Conservation (phyloP, 2,329 filamentous ascomycete genomes). For the Emergomyces orientalis region DNA sequence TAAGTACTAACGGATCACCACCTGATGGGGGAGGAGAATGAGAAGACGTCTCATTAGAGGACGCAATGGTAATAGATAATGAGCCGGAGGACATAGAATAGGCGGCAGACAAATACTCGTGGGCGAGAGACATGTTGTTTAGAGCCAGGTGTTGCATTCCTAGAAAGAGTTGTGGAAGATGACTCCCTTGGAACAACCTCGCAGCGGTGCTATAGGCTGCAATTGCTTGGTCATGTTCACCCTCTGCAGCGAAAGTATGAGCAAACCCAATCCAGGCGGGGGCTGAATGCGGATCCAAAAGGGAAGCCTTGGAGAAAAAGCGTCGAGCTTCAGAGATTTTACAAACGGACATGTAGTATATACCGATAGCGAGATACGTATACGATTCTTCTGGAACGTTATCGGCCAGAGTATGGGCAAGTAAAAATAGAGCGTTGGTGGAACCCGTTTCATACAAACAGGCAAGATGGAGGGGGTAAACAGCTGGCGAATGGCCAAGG, state of each 20-base stretch:
- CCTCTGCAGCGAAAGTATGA: conserved; percentile 94
- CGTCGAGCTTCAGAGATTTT: conserved; percentile 88
- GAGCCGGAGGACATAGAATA: conserved; percentile 51
- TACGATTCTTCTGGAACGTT: conserved; percentile 83
- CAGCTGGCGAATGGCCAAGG: conserved; percentile 40
- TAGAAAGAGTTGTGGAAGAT: conserved; percentile 87
- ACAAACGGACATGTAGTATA: conserved; percentile 84
- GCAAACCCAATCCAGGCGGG: conserved; percentile 98
- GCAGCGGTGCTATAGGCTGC: conserved; percentile 95
- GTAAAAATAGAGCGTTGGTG: conserved; percentile 81
- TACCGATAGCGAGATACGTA: conserved; percentile 87
- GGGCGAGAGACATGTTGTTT: conserved; percentile 86
- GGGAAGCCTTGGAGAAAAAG: conserved; percentile 93
- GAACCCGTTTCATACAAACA: conserved; percentile 79
- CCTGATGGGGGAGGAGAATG: conserved; percentile 47
- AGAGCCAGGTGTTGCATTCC: conserved; percentile 98
- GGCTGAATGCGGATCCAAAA: conserved; percentile 96
- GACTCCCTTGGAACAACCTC: conserved; percentile 89
- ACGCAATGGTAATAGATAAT: conserved; percentile 22
- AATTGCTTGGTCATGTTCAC: conserved; percentile 96
- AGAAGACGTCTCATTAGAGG: conserved; percentile 19
- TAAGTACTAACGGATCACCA: conserved; percentile 75
- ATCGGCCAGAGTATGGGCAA: conserved; percentile 87
- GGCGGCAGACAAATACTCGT: conserved; percentile 87
- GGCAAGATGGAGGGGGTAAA: conserved; percentile 85